Conservation (phyloP, 1,284 basidiomycete genomes). For the Rhodotorula glutinis region DNA sequence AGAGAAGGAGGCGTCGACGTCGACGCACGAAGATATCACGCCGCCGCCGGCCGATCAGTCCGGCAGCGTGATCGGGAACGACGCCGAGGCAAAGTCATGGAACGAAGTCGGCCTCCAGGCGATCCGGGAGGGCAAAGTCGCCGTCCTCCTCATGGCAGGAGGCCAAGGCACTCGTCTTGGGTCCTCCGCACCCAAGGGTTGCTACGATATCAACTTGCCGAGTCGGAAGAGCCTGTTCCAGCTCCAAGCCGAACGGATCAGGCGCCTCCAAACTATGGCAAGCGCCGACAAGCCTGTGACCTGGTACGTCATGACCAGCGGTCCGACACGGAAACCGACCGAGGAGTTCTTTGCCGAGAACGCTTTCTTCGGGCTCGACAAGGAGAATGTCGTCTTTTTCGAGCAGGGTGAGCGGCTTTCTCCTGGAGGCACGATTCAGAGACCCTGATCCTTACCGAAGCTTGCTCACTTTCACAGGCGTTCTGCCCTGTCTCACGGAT, state of each 20-base stretch:
- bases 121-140: slow-evolving; percentile 76
- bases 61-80: slow-evolving; percentile 58
- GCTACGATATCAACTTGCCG: slow-evolving; percentile 93
- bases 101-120: slow-evolving; percentile 71
- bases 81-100: slow-evolving; percentile 65
- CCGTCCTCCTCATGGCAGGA: slow-evolving; percentile 93
- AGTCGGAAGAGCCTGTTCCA: slow-evolving; percentile 93
- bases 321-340: slow-evolving; percentile 84
- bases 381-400: slow-evolving; percentile 84
- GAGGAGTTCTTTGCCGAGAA: slow-evolving; percentile 78
- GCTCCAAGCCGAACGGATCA: slow-evolving; percentile 92
- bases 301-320: slow-evolving; percentile 99
- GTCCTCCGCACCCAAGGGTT: slow-evolving; percentile 89
- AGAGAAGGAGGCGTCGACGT: slow-evolving; percentile 50
- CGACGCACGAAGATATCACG: slow-evolving; percentile 54
- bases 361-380: slow-evolving; percentile 76
- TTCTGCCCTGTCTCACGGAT: slow-evolving; percentile 87
- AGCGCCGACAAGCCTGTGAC: slow-evolving; percentile 64
- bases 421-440: neutral
- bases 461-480: slow-evolving; percentile 60
- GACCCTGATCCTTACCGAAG: neutral
- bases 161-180: slow-evolving; percentile 96
- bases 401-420: slow-evolving; percentile 73
- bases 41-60: slow-evolving; percentile 75
- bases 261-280: slow-evolving; percentile 73